These are phyloP conservation scores for Helotiales sp. DNA, from an alignment of 2,329 filamentous ascomycete genomes.

Conservation along the genomic window DNA sequence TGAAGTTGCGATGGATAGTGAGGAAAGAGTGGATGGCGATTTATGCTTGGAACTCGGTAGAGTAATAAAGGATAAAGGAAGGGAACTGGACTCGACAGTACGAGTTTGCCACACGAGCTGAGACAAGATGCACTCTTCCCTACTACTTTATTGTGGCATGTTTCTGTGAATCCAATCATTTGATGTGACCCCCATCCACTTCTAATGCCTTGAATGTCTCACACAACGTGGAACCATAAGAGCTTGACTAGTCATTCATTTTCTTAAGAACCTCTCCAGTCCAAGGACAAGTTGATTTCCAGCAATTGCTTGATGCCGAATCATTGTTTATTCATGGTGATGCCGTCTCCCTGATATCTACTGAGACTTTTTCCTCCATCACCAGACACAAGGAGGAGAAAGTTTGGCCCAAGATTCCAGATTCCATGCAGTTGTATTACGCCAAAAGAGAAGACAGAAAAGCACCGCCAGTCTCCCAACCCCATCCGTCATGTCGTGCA, in stretches of 20 bases:
- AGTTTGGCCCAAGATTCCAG: background rate
- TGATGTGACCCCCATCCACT: background rate
- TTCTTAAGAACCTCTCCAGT: background rate
- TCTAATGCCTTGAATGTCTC: background rate
- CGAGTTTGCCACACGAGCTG: background rate
- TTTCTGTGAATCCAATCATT: too few species aligned
- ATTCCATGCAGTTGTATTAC: constrained; percentile 14
- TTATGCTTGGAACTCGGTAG: too few species aligned
- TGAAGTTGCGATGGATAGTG: too few species aligned
- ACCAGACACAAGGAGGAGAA: background rate
- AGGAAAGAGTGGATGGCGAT: too few species aligned
- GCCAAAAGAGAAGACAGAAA: constrained; percentile 8
- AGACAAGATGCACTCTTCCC: background rate
- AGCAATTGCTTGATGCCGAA: background rate
- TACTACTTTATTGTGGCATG: too few species aligned
- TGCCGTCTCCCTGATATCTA: background rate
- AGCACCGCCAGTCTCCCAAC: constrained; percentile 14
- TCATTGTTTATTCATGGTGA: background rate
- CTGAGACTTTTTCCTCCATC: background rate
- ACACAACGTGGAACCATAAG: background rate
- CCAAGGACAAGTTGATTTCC: background rate
- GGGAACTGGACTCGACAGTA: background rate
- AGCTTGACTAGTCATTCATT: background rate
- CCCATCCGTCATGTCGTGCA: constrained; percentile 4
- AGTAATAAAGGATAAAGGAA: background rate